Evolutionary conservation across 108 stramenopile genomes (phyloP).

Genomic region (Aurantiochytrium sp.): DNA sequence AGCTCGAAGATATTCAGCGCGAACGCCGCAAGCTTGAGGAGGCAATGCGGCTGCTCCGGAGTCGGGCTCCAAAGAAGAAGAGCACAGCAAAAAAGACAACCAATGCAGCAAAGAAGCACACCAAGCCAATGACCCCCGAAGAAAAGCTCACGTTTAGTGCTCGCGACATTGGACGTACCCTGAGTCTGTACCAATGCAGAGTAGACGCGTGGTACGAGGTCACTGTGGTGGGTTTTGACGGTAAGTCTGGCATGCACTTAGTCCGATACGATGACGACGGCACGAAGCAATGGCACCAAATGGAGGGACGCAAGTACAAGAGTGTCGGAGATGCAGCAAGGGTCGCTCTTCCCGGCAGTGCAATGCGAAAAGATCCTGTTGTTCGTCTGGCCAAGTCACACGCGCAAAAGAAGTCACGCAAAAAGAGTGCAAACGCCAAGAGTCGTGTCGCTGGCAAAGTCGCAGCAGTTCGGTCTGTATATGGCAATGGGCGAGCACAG

Average conservation of each 20-base stretch:
- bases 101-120: not conserved
- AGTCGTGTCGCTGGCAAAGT: not conserved
- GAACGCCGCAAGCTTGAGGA: not conserved
- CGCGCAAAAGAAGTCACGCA: not conserved
- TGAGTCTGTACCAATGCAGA: not conserved
- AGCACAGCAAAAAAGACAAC: not conserved
- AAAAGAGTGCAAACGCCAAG: not conserved
- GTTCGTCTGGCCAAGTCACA: not conserved
- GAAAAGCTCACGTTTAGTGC: not conserved
- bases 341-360: not conserved
- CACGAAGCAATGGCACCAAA: slow-evolving; percentile 8
- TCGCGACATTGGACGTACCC: not conserved
- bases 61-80: not conserved
- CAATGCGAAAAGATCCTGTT: not conserved
- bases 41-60: not conserved
- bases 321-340: not conserved
- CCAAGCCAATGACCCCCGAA: not conserved
- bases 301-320: slow-evolving; percentile 15
- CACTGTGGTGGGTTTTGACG: not conserved
- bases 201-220: slow-evolving; percentile 10
- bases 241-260: not conserved
- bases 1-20: not conserved
- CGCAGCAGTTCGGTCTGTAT: not conserved
- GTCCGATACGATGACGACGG: not conserved
- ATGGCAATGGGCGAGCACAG: not conserved